Evolutionary conservation across 441 rosid species (phyloP), one percentile per base, ranked within the genome.

Genomic region (Kokia cookei): DNA sequence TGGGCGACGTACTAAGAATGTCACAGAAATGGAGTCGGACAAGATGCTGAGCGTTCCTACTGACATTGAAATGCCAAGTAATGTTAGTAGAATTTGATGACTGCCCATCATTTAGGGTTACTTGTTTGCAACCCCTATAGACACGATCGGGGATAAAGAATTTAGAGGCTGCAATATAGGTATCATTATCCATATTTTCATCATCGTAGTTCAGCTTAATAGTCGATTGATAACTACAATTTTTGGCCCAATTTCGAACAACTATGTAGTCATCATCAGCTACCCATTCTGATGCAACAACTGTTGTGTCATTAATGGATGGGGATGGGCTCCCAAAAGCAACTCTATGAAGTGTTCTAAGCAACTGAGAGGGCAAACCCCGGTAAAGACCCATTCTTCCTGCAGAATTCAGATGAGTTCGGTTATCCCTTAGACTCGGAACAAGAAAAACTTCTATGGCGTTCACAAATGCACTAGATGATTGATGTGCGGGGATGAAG

Each of bases 401-500:
- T 1, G 42, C 17, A 4, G 67, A 15, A 66, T 58, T 76, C 55
- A 81, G 51, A 51, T 26, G 69, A 15, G 12, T 74, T 29, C 12
- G 27, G 12, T 15, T 60, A 14, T 80, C 55, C 63, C 76, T 67
- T 74, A 84, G 81, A 50, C 80, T 37, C 15, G 35, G 76, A 7
- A 88, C 82, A n/a, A 70, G 79, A 68, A 87, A 74, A 40, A 87
- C 79, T 79, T 89, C 93, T 13, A 89, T 82, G n/a, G 90, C 94
- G 70, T 83, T 87, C 43, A 84, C 86, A 77, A 89, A 87, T 12
- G 87, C 86, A 17, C 85, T 73, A 70, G 84, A 76, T n/a, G 81
- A 26, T 5, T 2, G 65, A 6, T 50, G 9, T 50, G 83, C 67
- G n/a, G 67, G 83, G 15, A 64, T 1, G 50, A 86, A 84, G 43